Conservation (phyloP, 306 rosid species). For the Acacia acuminata region DNA sequence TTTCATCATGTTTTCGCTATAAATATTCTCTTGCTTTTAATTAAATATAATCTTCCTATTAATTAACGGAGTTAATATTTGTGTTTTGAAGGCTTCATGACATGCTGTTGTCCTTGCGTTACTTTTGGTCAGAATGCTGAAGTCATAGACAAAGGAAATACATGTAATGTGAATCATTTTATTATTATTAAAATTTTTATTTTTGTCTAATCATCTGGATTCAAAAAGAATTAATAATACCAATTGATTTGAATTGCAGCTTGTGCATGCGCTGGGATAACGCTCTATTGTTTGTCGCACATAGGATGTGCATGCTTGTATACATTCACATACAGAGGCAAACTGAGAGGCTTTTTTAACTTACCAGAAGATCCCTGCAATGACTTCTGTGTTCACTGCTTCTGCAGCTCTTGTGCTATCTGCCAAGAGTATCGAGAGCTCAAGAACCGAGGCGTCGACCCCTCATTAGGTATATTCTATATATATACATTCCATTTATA, state of each 20-base stretch:
- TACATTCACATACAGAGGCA: slow-evolving; percentile 31
- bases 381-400: slow-evolving; percentile 34
- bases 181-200: background rate
- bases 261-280: slow-evolving; percentile 12
- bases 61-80: background rate
- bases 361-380: slow-evolving; percentile 41
- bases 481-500: too few species aligned
- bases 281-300: background rate
- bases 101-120: slow-evolving; percentile 35
- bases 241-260: slow-evolving; percentile 28
- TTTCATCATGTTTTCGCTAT: too few species aligned
- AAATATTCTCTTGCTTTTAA: background rate
- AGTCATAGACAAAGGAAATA: slow-evolving; percentile 41
- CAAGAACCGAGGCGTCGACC: slow-evolving; percentile 37
- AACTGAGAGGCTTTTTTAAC: slow-evolving; percentile 25
- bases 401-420: slow-evolving; percentile 32
- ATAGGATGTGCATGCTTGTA: slow-evolving; percentile 21
- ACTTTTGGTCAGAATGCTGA: slow-evolving; percentile 35
- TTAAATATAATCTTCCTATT: too few species aligned
- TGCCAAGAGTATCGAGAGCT: slow-evolving; percentile 46
- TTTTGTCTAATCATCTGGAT: too few species aligned
- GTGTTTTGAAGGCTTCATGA: slow-evolving; percentile 31
- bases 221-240: background rate
- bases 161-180: slow-evolving; percentile 8
- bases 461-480: slow-evolving; percentile 13